A percentile compares a stretch with the other conserved stretches of the same genome.
Evolutionary conservation across 2,329 filamentous ascomycete species (phyloP).

Genomic region (Dothideomycetidae sp.): DNA sequence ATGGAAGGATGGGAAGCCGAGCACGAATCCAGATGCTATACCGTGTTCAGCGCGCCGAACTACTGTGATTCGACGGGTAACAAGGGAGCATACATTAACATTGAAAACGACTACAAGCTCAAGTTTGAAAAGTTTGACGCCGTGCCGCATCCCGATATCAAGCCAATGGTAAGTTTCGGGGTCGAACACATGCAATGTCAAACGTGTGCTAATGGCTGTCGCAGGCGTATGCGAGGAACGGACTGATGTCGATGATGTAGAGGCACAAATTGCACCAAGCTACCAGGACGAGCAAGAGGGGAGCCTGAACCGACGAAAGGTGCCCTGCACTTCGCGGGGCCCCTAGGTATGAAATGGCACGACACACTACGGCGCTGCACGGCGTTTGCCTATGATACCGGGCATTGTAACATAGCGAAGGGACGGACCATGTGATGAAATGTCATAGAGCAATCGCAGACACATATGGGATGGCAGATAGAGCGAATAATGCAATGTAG

Average conservation of each 20-base stretch:
- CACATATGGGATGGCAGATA: no score
- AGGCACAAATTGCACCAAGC: no score
- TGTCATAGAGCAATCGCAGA: no score
- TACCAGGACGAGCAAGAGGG: no score
- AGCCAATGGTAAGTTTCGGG: conserved; percentile 62
- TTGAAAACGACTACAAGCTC: conserved; percentile 81
- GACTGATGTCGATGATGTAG: conserved; percentile 58
- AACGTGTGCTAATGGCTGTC: conserved; percentile 5
- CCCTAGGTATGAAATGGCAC: no score
- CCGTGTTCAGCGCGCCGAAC: conserved; percentile 92
- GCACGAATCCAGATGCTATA: conserved; percentile 90
- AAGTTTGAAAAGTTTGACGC: conserved; percentile 89
- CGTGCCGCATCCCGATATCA: conserved; percentile 88
- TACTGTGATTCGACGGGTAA: conserved; percentile 98
- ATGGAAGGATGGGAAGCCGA: conserved; percentile 99
- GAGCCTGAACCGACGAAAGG: no score
- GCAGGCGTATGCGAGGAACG: conserved; percentile 72
- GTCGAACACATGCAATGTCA: not conserved
- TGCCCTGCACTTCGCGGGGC: no score
- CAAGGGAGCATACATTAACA: conserved; percentile 96
- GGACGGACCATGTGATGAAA: no score
- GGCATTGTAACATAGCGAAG: no score
- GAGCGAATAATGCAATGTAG: no score
- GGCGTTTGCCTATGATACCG: no score
- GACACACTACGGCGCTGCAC: no score